Evolutionary conservation across 257 asterid genomes (phyloP).

Genomic region (Linaria vulgaris): DNA sequence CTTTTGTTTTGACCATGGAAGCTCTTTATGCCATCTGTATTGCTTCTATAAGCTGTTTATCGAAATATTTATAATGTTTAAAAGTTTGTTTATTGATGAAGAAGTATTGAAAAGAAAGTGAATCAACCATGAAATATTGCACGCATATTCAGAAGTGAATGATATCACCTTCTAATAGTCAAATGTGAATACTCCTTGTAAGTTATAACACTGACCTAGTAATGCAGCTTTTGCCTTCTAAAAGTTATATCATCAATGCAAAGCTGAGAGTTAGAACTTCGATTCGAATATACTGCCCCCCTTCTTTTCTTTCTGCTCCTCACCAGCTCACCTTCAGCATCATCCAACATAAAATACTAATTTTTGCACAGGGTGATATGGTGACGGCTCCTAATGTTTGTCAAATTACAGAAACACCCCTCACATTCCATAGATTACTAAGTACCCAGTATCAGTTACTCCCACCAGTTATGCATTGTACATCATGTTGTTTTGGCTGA

Average conservation of each 20-base stretch:
- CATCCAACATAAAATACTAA: background rate
- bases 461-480: too few relatives aligned
- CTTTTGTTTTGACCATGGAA: slow-evolving; percentile 8
- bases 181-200: background rate
- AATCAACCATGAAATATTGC: background rate
- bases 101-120: too few relatives aligned
- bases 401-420: too few relatives aligned
- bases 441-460: too few relatives aligned
- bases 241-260: background rate
- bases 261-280: background rate
- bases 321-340: slow-evolving; percentile 2
- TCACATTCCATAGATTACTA: too few relatives aligned
- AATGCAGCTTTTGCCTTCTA: background rate
- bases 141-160: background rate
- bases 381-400: background rate
- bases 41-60: slow-evolving; percentile 3
- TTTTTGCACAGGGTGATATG: too few relatives aligned
- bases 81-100: too few relatives aligned
- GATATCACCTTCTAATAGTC: background rate
- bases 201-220: slow-evolving; percentile 1
- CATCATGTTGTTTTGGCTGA: too few relatives aligned
- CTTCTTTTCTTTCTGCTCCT: background rate
- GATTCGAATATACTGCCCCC: background rate
- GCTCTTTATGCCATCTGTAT: background rate
- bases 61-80: too few relatives aligned